phyloP scores from a whole-genome alignment of 1,284 basidiomycete genomes.

The Cystobasidium sp. region DNA sequence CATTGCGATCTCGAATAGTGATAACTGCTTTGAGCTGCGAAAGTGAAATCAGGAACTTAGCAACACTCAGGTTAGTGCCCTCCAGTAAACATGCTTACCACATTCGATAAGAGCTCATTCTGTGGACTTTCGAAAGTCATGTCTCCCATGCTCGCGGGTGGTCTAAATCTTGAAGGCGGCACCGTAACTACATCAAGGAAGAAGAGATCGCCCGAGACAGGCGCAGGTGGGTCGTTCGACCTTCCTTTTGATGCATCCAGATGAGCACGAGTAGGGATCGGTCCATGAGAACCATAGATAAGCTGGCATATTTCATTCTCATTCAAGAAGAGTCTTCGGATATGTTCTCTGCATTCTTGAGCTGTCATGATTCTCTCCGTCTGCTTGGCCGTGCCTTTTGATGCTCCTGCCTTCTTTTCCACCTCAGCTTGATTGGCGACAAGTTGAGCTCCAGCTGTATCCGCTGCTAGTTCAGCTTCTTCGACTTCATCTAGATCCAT shows the following conservation, averaged over 20 bases:
- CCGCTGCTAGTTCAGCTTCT: slow-evolving; percentile 53
- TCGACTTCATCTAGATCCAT: slow-evolving; percentile 49
- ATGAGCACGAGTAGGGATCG: slow-evolving; percentile 63
- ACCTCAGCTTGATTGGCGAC: slow-evolving; percentile 57
- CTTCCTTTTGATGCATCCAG: slow-evolving; percentile 45
- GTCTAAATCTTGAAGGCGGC: slow-evolving; percentile 93
- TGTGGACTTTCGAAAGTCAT: slow-evolving; percentile 94
- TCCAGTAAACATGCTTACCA: slow-evolving; percentile 66
- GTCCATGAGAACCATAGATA: slow-evolving; percentile 90
- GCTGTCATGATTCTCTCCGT: slow-evolving; percentile 41
- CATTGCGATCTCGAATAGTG: slow-evolving; percentile 76
- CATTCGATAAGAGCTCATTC: slow-evolving; percentile 86
- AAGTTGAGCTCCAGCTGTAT: slow-evolving; percentile 61
- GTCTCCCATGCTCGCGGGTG: slow-evolving; percentile 89
- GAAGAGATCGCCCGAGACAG: slow-evolving; percentile 79
- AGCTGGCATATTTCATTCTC: slow-evolving; percentile 81
- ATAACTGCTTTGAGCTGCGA: slow-evolving; percentile 60
- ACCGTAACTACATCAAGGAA: slow-evolving; percentile 93
- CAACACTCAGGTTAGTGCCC: background rate
- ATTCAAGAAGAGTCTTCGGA: slow-evolving; percentile 84
- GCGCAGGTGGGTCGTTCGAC: slow-evolving; percentile 37
- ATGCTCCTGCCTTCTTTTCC: slow-evolving; percentile 3
- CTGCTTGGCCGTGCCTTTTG: slow-evolving; percentile 11
- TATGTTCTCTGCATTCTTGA: slow-evolving; percentile 69
- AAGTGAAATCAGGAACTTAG: background rate